phyloP scores from a whole-genome alignment of 2,329 filamentous ascomycete genomes.

The Fonsecaea multimorphosa region DNA sequence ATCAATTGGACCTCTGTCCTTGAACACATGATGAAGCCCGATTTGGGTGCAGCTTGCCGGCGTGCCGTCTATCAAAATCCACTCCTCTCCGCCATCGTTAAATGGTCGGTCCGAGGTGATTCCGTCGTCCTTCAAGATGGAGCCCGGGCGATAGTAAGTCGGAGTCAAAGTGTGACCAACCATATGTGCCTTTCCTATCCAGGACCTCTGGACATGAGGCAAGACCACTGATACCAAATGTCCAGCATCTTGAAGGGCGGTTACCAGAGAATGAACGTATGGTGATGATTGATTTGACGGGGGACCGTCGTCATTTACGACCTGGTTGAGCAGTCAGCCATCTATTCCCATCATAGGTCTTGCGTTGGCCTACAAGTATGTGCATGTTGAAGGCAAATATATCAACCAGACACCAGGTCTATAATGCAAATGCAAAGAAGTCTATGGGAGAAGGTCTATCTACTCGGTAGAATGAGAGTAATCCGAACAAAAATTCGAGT shows the following conservation, averaged over 20 bases:
- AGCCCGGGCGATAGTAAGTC: slow-evolving; percentile 76
- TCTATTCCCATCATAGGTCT: neutral
- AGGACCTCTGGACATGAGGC: slow-evolving; percentile 88
- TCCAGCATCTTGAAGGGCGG: slow-evolving; percentile 71
- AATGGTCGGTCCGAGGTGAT: slow-evolving; percentile 67
- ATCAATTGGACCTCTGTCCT: slow-evolving; percentile 73
- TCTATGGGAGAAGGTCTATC: neutral
- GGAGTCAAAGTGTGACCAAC: slow-evolving; percentile 87
- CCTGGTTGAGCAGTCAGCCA: slow-evolving; percentile 42
- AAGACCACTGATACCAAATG: slow-evolving; percentile 91
- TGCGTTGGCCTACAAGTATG: slow-evolving; percentile 54
- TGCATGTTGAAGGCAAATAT: slow-evolving; percentile 50
- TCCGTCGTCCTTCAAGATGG: slow-evolving; percentile 68
- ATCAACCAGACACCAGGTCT: neutral
- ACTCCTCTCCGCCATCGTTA: slow-evolving; percentile 68
- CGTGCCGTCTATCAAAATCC: slow-evolving; percentile 81
- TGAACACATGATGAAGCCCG: slow-evolving; percentile 79
- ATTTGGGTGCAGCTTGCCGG: slow-evolving; percentile 83
- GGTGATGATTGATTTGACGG: slow-evolving; percentile 79
- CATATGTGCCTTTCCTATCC: slow-evolving; percentile 98
- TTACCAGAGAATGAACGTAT: slow-evolving; percentile 76
- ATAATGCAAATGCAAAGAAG: slow-evolving; percentile 7
- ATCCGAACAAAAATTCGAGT: neutral
- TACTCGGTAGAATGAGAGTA: neutral
- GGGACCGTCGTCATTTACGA: slow-evolving; percentile 77